Evolutionary conservation across 768 basidiomycete genomes (phyloP), one percentile per base, ranked within the genome.

Genomic region (Lactarius hatsudake): DNA sequence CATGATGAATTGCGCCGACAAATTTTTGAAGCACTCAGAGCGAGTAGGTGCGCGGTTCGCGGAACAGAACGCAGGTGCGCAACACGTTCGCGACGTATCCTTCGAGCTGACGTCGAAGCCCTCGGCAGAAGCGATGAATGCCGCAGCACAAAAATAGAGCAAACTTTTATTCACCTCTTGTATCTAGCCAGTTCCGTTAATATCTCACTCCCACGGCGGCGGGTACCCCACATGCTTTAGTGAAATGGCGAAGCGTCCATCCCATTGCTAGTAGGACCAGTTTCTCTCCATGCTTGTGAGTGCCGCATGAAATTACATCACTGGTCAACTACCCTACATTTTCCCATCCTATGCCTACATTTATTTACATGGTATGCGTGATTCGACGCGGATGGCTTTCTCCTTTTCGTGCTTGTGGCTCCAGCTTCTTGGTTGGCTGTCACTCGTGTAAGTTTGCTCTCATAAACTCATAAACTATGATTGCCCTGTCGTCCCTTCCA

Each of bases 21-120:
- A 98, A 79, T 98, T 97, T 81, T 80, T 98, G 74, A 97, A 97
- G 76, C 94, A 97, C 76, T 94, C 94, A 13, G 95, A 98, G 76
- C 84, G 95, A 60, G 90, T 96, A 18, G 94, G 94, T 6, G 89
- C 93, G 34, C 85, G 95, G 56, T 97, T 96, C 75, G 93, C 94
- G 55, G 95, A 96, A 75, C 79, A 90, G 69, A 96, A 94, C 73
- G 93, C 93, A 62, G 95, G 95, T 94, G 71, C 66, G 91, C 81
- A 15, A 17, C 18, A 40, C n/a, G 53, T 34, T 60, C 68, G 32
- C 55, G 34, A 51, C 23, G n/a, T 26, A 12, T 51, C 36, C 28
- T 57, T 36, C 55, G 40, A 65, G 32, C 57, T 42, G 34, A 70
- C 26, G 36, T 13, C 54, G 53, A 43, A n/a, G 8, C 55, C 43